Evolutionary conservation across 1,284 basidiomycete species (phyloP), one percentile per base, ranked within the genome.

Genomic region (Wallemia hederae): DNA sequence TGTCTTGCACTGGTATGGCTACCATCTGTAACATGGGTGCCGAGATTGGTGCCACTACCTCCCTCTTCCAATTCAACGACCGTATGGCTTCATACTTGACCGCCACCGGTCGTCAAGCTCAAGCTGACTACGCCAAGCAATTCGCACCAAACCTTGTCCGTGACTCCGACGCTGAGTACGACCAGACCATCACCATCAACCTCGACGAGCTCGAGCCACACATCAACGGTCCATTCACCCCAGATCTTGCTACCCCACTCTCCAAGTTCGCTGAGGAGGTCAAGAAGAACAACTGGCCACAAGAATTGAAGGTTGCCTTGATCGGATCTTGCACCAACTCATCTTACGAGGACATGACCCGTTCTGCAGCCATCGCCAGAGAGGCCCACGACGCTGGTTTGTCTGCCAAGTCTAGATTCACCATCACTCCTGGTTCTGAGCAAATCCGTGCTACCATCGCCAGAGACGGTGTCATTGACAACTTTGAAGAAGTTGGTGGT

Each of bases 321-420:
- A 98, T 98, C 70, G 92, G 94, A 63, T 98, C 94, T 60, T 99
- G 92, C 84, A 98, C 94, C 72, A 98, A 99, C 81, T 98, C 92
- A 59, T 98, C 94, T 27, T 99, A 99, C 72, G 94, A 98, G 76
- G 94, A 99, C 76, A 97, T 98, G 92, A 86, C 87, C 59, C 89
- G 94, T 69, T 85, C 91, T 56, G 90, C 90, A 59, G 84, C 85
- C 60, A 97, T 98, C 69, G 90, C 86, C 66, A 78, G 79, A 66
- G 82, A 98, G 75, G 94, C 91, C 65, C 73, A 79, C 61, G 76
- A 75, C 17, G 90, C 92, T 71, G 91, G 94, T 67, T 78, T 97
- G 64, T 77, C 80, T 67, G 79, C 83, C 72, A 89, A 92, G 81
- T 85, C 85, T 74, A 81, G 82, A 74, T 97, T 94, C 80, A 96